These are phyloP conservation scores for Plenodomus biglobosus DNA, from an alignment of 2,329 filamentous ascomycete genomes.

Conservation along the genomic window DNA sequence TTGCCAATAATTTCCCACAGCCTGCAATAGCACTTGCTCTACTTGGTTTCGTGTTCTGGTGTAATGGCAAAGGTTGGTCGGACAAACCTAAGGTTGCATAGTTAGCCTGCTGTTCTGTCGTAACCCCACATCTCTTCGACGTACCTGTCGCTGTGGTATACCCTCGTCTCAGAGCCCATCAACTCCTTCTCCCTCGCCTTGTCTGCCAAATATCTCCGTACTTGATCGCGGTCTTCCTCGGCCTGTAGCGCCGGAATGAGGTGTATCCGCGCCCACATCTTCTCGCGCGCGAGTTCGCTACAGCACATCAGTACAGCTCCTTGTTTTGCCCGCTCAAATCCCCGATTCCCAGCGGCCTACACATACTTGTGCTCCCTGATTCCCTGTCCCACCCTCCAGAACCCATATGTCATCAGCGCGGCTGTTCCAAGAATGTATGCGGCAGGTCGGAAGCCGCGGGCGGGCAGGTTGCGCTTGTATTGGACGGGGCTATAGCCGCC, in stretches of 20 bases:
- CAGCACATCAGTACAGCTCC: conserved; percentile 20
- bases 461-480: conserved; percentile 96
- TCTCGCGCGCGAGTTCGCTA: conserved; percentile 92
- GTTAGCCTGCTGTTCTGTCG: conserved; percentile 7
- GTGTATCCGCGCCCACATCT: conserved; percentile 97
- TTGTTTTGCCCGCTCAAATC: neutral
- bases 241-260: conserved; percentile 92
- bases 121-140: conserved; percentile 33
- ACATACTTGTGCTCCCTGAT: conserved; percentile 88
- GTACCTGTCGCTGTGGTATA: conserved; percentile 88
- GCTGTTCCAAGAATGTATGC: conserved; percentile 76
- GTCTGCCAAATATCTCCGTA: conserved; percentile 82
- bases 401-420: conserved; percentile 82
- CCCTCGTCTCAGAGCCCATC: conserved; percentile 76
- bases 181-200: conserved; percentile 88
- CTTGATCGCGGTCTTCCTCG: conserved; percentile 94
- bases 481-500: conserved; percentile 97
- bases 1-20: neutral
- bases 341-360: neutral
- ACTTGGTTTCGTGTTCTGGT: conserved; percentile 65
- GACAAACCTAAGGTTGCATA: conserved; percentile 51
- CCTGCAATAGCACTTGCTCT: conserved; percentile 25
- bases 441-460: conserved; percentile 83
- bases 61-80: conserved; percentile 76
- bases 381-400: conserved; percentile 80